A percentile compares a stretch with the other conserved stretches of the same genome.
Evolutionary conservation across 2,329 filamentous ascomycete species (phyloP).

Genomic region (Verticillium nubilum): DNA sequence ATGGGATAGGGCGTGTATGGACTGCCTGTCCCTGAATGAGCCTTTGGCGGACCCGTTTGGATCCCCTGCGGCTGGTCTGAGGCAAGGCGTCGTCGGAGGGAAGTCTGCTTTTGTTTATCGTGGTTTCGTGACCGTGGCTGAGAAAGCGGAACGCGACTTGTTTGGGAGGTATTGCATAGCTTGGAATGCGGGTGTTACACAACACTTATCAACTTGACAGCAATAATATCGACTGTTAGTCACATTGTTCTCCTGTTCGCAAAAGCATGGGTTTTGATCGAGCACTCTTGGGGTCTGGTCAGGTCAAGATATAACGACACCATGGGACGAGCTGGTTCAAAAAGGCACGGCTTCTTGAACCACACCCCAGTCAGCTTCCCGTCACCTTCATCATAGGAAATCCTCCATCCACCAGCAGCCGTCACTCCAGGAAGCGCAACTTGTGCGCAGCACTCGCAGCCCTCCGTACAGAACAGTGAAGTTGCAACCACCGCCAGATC

Average conservation of each 20-base stretch:
- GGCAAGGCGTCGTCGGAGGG: not conserved
- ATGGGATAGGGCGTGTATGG: not conserved
- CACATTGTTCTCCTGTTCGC: no score
- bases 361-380: not conserved
- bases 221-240: no score
- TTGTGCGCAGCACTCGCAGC: conserved; percentile 10
- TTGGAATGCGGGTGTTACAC: no score
- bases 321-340: no score
- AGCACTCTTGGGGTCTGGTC: no score
- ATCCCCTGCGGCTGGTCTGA: not conserved
- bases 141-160: not conserved
- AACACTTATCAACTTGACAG: no score
- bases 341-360: no score
- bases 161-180: no score
- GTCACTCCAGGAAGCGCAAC: conserved; percentile 6
- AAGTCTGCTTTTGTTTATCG: not conserved
- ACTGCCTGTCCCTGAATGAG: not conserved
- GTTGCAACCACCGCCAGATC: not conserved
- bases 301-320: no score
- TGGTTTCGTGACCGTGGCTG: not conserved
- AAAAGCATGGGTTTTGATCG: no score
- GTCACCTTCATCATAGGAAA: no score
- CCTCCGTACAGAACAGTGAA: conserved; percentile 11
- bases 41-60: not conserved
- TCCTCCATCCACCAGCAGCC: not conserved